Conservation (phyloP, 2,329 filamentous ascomycete genomes). For the Colletotrichum plurivorum region DNA sequence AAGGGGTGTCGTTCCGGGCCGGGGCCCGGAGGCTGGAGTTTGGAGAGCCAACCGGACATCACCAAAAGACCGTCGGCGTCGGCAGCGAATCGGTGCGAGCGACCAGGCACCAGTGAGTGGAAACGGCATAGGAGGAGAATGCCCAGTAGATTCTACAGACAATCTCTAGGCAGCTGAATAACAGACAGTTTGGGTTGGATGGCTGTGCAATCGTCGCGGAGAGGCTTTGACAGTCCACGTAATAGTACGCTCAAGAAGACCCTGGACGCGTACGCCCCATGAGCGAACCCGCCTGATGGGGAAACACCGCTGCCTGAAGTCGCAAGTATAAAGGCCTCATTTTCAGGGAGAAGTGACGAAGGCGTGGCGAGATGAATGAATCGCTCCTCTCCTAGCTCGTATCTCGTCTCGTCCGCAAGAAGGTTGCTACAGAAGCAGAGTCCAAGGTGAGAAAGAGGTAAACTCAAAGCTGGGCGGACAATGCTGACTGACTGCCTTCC, state of each 20-base stretch:
- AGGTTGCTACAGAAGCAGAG: too few species aligned
- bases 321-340: slow-evolving; percentile 5
- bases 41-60: too few species aligned
- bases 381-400: background rate
- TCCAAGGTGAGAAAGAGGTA: too few species aligned
- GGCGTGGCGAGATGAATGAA: slow-evolving; percentile 14
- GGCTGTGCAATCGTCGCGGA: slow-evolving; percentile 9
- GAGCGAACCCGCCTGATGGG: slow-evolving; percentile 1
- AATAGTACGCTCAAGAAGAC: background rate
- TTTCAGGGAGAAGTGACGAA: background rate
- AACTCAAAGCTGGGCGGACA: too few species aligned
- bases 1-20: too few species aligned
- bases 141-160: background rate
- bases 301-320: slow-evolving; percentile 9
- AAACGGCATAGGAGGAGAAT: background rate
- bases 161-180: slow-evolving; percentile 5
- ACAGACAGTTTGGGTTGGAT: background rate
- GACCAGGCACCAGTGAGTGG: background rate
- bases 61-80: too few species aligned
- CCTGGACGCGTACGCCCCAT: slow-evolving; percentile 15
- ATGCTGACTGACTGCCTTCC: too few species aligned
- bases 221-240: slow-evolving; percentile 24
- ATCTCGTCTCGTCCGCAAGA: too few species aligned
- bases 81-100: background rate
- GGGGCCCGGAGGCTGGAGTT: too few species aligned